phyloP scores from a whole-genome alignment of 2,329 filamentous ascomycete species.

The Didymella keratinophila region DNA sequence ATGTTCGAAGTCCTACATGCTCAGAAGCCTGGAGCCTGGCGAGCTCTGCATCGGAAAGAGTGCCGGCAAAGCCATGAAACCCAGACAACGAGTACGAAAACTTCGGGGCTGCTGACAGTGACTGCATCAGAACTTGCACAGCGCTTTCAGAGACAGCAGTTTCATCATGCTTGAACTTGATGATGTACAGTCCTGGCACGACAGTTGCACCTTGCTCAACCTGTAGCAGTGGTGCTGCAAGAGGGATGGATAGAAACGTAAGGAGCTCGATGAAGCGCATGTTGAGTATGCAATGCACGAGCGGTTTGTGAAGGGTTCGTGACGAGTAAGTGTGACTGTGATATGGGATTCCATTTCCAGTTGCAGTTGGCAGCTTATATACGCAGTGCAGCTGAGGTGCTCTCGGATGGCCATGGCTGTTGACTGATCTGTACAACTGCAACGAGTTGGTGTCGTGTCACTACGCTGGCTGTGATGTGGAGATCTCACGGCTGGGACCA shows the following conservation, averaged over 20 bases:
- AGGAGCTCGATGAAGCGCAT: conserved; percentile 48
- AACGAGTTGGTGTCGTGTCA: background rate
- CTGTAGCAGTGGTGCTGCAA: conserved; percentile 51
- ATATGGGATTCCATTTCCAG: background rate
- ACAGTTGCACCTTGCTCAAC: conserved; percentile 35
- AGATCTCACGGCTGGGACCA: background rate
- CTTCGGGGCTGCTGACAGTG: conserved; percentile 30
- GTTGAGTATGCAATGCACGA: background rate
- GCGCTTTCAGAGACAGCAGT: conserved; percentile 28
- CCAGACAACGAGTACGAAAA: conserved; percentile 46
- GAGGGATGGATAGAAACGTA: conserved; percentile 44
- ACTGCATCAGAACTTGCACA: conserved; percentile 21
- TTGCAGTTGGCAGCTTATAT: conserved; percentile 1
- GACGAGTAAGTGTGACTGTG: background rate
- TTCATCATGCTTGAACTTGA: conserved; percentile 52
- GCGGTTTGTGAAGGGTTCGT: background rate
- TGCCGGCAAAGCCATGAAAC: conserved; percentile 51
- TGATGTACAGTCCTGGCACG: conserved; percentile 54
- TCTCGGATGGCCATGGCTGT: background rate
- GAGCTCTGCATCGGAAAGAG: conserved; percentile 38
- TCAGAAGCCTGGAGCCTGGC: conserved; percentile 34
- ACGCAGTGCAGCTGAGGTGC: background rate
- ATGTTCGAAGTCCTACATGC: conserved; percentile 25
- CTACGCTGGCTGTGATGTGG: background rate
- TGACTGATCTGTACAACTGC: background rate